Evolutionary conservation across 2,329 filamentous ascomycete species (phyloP).

Genomic region (Nannizziopsis barbatae): DNA sequence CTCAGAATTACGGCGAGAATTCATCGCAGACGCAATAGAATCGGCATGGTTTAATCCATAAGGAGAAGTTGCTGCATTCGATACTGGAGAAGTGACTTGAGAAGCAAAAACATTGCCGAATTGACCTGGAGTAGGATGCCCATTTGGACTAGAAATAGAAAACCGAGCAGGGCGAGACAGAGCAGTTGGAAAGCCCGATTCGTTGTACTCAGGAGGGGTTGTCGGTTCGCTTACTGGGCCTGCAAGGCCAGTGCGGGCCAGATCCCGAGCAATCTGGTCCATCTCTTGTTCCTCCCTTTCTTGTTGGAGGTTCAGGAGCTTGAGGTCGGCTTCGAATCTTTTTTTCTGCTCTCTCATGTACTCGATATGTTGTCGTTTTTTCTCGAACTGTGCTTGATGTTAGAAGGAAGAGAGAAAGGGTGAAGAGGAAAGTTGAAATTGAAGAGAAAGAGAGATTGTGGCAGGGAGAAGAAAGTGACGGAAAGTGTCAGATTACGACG

Average conservation of each 20-base stretch:
- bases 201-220: constrained; percentile 85
- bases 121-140: constrained; percentile 68
- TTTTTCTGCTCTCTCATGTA: constrained; percentile 78
- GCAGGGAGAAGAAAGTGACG: constrained; percentile 7
- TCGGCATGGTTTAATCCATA: constrained; percentile 1
- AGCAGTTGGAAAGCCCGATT: constrained; percentile 65
- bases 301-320: constrained; percentile 75
- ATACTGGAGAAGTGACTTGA: constrained; percentile 64
- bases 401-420: constrained; percentile 6
- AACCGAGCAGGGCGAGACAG: constrained; percentile 79
- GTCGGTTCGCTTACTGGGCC: constrained; percentile 89
- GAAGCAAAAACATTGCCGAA: constrained; percentile 60
- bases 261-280: constrained; percentile 70
- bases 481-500: neutral
- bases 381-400: constrained; percentile 62
- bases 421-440: constrained; percentile 2
- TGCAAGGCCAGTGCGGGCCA: constrained; percentile 47
- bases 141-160: constrained; percentile 75
- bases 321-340: constrained; percentile 85
- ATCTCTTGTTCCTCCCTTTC: constrained; percentile 73
- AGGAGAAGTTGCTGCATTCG: constrained; percentile 1
- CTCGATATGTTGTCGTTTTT: constrained; percentile 88
- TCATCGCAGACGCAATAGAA: constrained; percentile 55
- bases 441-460: constrained; percentile 1
- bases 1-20: constrained; percentile 78